Evolutionary conservation across 2,329 filamentous ascomycete genomes (phyloP), one percentile per base, ranked within the genome.

Genomic region (Microsporum canis): DNA sequence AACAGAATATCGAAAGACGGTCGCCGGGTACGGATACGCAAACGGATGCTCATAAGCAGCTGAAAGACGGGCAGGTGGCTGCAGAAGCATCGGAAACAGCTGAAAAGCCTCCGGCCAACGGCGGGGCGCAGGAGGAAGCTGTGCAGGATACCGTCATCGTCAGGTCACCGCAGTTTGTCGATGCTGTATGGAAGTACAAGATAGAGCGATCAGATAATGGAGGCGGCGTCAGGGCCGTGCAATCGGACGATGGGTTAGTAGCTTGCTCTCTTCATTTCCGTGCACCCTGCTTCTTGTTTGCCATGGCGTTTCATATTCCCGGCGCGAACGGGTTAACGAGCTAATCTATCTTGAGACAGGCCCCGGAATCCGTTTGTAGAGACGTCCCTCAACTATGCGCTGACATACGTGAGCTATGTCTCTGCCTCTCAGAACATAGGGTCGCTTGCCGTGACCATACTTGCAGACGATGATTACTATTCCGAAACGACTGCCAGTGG

Each of bases 391-490:
- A 85, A 82, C 74, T 97, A 95, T 77, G 88, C 84, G 60, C 82
- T 97, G 68, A 94, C 88, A 60, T 96, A 96, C 89, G 72, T 80
- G 74, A 70, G 75, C 73, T 71, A 76, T 75, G 66, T 77, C 66
- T 66, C 76, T 73, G 79, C 72, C 71, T 76, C 74, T 3, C 71
- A 81, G 76, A 70, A 84, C 57, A 73, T 94, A 69, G 80, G 81
- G 12, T 84, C 91, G 3, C 77, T 87, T 34, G 84, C 84, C 12
- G 83, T 97, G 72, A 91, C 88, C 63, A 92, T 99, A 71, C 83
- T 97, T 39, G 92, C 94, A 63, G 91, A 96, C 76, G 91, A 94
- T 70, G 89, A 95, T 77, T 99, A 99, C 81, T 99, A 97, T 79
- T 96, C 94, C 3, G 84, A 86, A 63, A 80, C 85, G 2, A 72